phyloP scores from a whole-genome alignment of 805 yeast species.

The Lipomyces chichibuensis region DNA sequence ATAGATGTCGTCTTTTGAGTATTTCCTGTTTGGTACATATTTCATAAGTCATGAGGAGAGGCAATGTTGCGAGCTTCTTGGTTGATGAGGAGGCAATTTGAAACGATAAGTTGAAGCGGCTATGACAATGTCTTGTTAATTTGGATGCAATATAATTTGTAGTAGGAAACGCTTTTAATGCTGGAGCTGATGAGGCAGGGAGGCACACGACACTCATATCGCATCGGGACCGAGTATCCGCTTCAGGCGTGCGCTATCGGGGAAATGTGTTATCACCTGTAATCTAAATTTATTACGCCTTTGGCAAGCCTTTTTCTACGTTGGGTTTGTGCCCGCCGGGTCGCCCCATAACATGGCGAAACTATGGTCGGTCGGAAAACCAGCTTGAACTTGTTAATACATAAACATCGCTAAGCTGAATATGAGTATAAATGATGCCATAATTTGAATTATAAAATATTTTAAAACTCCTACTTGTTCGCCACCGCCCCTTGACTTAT shows the following conservation, averaged over 20 bases:
- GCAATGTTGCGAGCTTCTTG: background rate
- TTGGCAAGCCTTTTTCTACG: too few species aligned
- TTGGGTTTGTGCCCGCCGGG: too few species aligned
- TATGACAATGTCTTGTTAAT: too few species aligned
- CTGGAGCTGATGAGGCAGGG: background rate
- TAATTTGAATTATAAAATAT: background rate
- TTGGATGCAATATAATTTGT: background rate
- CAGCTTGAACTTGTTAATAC: too few species aligned
- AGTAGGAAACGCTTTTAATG: background rate
- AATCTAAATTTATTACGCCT: too few species aligned
- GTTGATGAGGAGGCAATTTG: background rate
- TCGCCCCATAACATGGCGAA: too few species aligned
- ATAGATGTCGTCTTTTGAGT: slow-evolving; percentile 1
- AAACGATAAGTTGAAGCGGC: background rate
- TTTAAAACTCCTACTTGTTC: background rate
- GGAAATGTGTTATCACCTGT: too few species aligned
- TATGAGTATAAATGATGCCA: background rate
- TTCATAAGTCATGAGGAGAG: background rate
- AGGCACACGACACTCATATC: too few species aligned
- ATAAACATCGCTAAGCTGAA: background rate
- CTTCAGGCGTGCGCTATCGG: too few species aligned
- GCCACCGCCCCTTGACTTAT: background rate
- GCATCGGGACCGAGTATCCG: too few species aligned
- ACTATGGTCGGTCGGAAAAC: too few species aligned
- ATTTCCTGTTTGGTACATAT: background rate